Evolutionary conservation across 2,329 filamentous ascomycete genomes (phyloP).

Genomic region (Colletotrichum sp.): DNA sequence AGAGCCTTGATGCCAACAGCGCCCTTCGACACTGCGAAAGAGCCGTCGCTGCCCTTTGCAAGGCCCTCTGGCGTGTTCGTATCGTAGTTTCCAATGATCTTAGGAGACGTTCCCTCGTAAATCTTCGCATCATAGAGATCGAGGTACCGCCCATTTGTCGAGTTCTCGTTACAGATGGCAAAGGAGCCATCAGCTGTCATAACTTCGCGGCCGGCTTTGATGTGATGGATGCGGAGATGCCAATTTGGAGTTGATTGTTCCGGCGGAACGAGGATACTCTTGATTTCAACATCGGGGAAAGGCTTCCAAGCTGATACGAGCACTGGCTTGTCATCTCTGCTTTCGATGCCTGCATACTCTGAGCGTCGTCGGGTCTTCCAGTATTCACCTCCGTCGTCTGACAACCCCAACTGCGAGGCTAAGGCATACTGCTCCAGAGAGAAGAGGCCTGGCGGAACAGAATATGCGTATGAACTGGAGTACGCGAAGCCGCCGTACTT

Average conservation of each 20-base stretch:
- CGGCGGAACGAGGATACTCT: conserved; percentile 70
- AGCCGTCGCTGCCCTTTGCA: conserved; percentile 54
- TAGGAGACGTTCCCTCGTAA: conserved; percentile 57
- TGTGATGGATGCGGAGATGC: conserved; percentile 71
- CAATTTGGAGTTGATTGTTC: conserved; percentile 65
- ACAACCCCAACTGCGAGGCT: conserved; percentile 77
- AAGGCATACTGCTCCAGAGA: conserved; percentile 79
- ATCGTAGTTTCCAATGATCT: conserved; percentile 67
- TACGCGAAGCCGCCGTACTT: conserved; percentile 85
- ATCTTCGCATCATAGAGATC: conserved; percentile 46
- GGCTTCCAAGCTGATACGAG: conserved; percentile 75
- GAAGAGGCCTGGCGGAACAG: conserved; percentile 77
- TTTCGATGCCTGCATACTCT: conserved; percentile 67
- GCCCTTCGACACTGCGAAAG: conserved; percentile 62
- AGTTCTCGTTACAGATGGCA: conserved; percentile 65
- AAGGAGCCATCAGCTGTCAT: conserved; percentile 79
- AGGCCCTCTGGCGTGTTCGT: conserved; percentile 58
- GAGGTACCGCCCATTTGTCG: conserved; percentile 53
- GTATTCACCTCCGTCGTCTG: conserved; percentile 77
- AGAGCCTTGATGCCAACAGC: conserved; percentile 62
- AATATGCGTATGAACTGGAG: conserved; percentile 77
- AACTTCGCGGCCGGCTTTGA: conserved; percentile 65
- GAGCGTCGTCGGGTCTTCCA: conserved; percentile 79
- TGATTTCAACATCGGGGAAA: conserved; percentile 70
- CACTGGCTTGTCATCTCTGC: conserved; percentile 59